Conservation (phyloP, 2,329 filamentous ascomycete genomes). For the Fusarium sp. region DNA sequence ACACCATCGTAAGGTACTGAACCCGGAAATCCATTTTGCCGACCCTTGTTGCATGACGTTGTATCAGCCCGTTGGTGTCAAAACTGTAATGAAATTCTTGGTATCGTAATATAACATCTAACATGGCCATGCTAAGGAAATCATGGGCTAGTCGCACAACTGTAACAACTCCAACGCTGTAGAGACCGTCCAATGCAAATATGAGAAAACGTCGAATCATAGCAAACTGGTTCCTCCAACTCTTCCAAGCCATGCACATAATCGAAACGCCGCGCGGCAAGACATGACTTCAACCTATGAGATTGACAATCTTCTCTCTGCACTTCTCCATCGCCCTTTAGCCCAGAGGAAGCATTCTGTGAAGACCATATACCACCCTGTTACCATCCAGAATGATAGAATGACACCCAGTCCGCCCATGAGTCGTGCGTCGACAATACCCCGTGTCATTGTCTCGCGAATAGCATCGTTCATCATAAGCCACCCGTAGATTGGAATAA, state of each 20-base stretch:
- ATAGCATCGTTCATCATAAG: slow-evolving; percentile 54
- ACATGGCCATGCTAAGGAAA: slow-evolving; percentile 8
- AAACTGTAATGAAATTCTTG: slow-evolving; percentile 20
- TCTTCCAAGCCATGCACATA: slow-evolving; percentile 3
- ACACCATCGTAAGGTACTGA: slow-evolving; percentile 27
- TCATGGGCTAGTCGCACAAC: neutral
- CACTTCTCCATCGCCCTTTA: slow-evolving; percentile 47
- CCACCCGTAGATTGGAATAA: slow-evolving; percentile 58
- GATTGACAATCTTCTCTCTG: slow-evolving; percentile 39
- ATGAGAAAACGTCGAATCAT: slow-evolving; percentile 4
- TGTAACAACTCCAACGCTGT: slow-evolving; percentile 16
- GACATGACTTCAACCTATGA: slow-evolving; percentile 11
- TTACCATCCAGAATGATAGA: slow-evolving; percentile 59
- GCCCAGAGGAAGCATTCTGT: slow-evolving; percentile 57
- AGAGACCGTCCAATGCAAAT: slow-evolving; percentile 21
- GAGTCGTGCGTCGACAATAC: slow-evolving; percentile 57
- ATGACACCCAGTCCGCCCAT: slow-evolving; percentile 59
- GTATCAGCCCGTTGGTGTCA: slow-evolving; percentile 3
- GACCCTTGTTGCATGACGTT: slow-evolving; percentile 26
- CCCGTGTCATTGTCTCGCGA: slow-evolving; percentile 48
- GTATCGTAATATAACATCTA: slow-evolving; percentile 35
- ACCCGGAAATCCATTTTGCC: slow-evolving; percentile 19
- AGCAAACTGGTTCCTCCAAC: slow-evolving; percentile 2
- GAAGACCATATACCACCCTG: slow-evolving; percentile 61
- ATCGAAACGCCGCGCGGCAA: neutral